Evolutionary conservation across 2,329 filamentous ascomycete genomes (phyloP).

Genomic region (Colletotrichum higginsianum): DNA sequence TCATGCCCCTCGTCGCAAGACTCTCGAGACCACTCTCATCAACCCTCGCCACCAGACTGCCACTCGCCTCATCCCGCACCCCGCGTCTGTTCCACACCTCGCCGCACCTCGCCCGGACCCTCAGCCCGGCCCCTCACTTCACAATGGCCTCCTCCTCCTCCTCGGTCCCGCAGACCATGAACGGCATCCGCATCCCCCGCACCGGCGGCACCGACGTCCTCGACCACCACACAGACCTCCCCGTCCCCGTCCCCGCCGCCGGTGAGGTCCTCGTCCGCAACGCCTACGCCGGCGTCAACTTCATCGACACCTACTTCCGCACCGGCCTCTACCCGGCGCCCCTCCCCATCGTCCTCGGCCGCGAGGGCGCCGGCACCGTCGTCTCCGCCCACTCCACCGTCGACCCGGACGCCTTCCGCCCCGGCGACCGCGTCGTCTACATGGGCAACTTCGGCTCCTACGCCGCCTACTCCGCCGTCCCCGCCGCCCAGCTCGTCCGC

Average conservation of each 20-base stretch:
- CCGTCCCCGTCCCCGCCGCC: constrained; percentile 77
- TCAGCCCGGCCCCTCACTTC: constrained; percentile 31
- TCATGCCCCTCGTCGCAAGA: neutral
- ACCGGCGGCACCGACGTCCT: constrained; percentile 81
- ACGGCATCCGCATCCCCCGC: constrained; percentile 80
- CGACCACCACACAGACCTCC: constrained; percentile 78
- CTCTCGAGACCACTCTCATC: constrained; percentile 6
- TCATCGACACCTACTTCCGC: constrained; percentile 93
- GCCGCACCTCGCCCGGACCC: neutral
- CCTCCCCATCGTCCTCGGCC: constrained; percentile 83
- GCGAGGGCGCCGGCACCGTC: constrained; percentile 83
- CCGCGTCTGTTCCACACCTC: neutral
- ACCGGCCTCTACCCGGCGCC: constrained; percentile 82
- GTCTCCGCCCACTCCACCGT: constrained; percentile 71
- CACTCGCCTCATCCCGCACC: neutral
- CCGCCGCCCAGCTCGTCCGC: constrained; percentile 69
- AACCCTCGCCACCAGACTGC: neutral
- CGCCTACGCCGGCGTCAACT: constrained; percentile 86
- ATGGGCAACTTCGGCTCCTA: constrained; percentile 67
- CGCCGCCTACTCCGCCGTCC: constrained; percentile 69
- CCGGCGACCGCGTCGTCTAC: constrained; percentile 82
- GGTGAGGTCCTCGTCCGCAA: constrained; percentile 87
- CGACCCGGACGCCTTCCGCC: constrained; percentile 63
- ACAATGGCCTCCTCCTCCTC: constrained; percentile 28
- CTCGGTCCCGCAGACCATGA: constrained; percentile 68